These are phyloP conservation scores for Pisolithus orientalis DNA, from an alignment of 768 basidiomycete species.

Conservation along the genomic window DNA sequence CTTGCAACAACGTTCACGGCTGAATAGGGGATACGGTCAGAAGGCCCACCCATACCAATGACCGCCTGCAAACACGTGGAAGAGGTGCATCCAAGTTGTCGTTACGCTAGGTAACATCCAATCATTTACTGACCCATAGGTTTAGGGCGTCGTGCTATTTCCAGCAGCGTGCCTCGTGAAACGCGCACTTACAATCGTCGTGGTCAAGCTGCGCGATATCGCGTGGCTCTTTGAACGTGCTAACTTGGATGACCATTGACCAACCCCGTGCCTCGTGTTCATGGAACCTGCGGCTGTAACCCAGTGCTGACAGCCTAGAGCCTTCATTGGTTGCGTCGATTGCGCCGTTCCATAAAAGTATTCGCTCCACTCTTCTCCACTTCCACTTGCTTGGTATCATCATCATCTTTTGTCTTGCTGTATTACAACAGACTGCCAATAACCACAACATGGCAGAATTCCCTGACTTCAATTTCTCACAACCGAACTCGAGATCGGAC, in stretches of 20 bases:
- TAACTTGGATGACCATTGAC: constrained; percentile 5
- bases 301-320: constrained; percentile 7
- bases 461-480: constrained; percentile 11
- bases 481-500: constrained; percentile 4
- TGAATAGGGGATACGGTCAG: no score
- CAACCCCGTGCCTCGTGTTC: constrained; percentile 26
- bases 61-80: no score
- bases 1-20: no score
- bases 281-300: constrained; percentile 10
- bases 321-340: neutral
- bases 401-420: neutral
- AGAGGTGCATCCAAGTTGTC: no score
- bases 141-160: neutral
- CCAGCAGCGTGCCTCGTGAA: neutral
- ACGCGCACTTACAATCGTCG: neutral
- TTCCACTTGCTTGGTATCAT: constrained; percentile 3
- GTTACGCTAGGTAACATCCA: no score
- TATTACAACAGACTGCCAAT: neutral
- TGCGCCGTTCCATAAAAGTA: neutral
- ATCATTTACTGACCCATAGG: neutral
- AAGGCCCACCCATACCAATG: no score
- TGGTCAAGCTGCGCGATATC: neutral
- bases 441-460: constrained; percentile 18
- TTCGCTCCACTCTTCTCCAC: constrained; percentile 1
- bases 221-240: constrained; percentile 1